These are phyloP conservation scores for Aspergillus oerlinghausenensis DNA, from an alignment of 2,329 filamentous ascomycete genomes.

Conservation along the genomic window DNA sequence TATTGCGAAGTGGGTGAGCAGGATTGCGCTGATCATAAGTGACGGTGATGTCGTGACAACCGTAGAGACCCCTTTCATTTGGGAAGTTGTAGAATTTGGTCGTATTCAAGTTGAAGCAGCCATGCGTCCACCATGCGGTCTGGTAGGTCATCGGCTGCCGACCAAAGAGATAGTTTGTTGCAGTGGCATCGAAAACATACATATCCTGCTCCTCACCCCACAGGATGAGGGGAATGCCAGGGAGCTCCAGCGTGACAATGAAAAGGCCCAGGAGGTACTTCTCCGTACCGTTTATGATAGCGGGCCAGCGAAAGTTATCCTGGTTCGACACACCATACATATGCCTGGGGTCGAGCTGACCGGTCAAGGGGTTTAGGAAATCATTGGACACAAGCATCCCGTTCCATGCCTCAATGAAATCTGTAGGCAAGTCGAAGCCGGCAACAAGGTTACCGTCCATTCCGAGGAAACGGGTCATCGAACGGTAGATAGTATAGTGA, in stretches of 20 bases:
- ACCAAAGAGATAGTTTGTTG: constrained; percentile 60
- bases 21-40: constrained; percentile 59
- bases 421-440: constrained; percentile 48
- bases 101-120: constrained; percentile 55
- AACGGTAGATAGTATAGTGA: constrained; percentile 58
- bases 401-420: constrained; percentile 53
- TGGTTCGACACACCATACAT: constrained; percentile 62
- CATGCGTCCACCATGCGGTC: constrained; percentile 59
- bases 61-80: constrained; percentile 47
- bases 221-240: constrained; percentile 57
- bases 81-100: constrained; percentile 56
- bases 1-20: constrained; percentile 55
- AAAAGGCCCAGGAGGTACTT: constrained; percentile 54
- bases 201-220: constrained; percentile 65
- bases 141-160: constrained; percentile 57
- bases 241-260: constrained; percentile 54
- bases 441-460: constrained; percentile 53
- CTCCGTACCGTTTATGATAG: constrained; percentile 53
- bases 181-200: constrained; percentile 59
- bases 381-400: constrained; percentile 55
- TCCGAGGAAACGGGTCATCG: constrained; percentile 55
- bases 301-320: constrained; percentile 61
- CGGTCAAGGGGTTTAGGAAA: constrained; percentile 55
- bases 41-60: constrained; percentile 53
- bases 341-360: constrained; percentile 58